Evolutionary conservation across 495 filamentous ascomycete genomes (phyloP).

Genomic region (Aspergillus funiculosus): DNA sequence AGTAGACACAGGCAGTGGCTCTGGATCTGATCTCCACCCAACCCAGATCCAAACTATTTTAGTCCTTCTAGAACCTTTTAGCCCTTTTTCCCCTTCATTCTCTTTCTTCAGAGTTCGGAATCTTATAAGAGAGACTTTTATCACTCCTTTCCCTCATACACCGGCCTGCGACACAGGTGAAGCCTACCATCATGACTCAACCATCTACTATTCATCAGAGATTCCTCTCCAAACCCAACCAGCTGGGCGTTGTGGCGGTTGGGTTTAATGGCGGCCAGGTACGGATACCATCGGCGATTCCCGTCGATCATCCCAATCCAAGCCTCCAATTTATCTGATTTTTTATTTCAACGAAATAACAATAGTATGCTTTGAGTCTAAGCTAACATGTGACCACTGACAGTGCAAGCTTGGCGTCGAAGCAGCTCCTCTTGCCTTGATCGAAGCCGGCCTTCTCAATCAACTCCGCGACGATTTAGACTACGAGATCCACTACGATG

Average conservation of each 20-base stretch:
- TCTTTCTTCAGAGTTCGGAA: constrained; percentile 2
- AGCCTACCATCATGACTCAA: constrained; percentile 56
- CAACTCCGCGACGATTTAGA: constrained; percentile 79
- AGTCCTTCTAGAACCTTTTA: constrained; percentile 18
- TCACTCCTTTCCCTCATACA: constrained; percentile 4
- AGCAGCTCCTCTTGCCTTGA: constrained; percentile 84
- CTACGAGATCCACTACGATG: constrained; percentile 81
- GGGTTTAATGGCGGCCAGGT: constrained; percentile 98
- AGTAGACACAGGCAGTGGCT: too few species aligned
- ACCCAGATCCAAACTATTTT: constrained; percentile 9
- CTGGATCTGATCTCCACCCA: constrained; percentile 5
- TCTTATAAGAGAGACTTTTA: not conserved
- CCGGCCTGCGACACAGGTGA: too few species aligned
- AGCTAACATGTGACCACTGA: not conserved
- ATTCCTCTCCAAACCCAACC: constrained; percentile 70
- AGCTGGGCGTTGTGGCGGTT: constrained; percentile 89
- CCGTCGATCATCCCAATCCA: constrained; percentile 13
- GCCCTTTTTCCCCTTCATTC: constrained; percentile 12
- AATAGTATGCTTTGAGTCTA: too few species aligned
- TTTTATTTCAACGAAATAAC: too few species aligned
- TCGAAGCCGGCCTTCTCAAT: constrained; percentile 78
- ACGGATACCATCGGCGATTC: constrained; percentile 23
- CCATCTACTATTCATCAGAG: constrained; percentile 72
- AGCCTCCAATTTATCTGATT: not conserved
- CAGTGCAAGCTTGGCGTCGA: constrained; percentile 92